phyloP scores from a whole-genome alignment of 2,329 filamentous ascomycete genomes.

The Dactylellina drechsleri region DNA sequence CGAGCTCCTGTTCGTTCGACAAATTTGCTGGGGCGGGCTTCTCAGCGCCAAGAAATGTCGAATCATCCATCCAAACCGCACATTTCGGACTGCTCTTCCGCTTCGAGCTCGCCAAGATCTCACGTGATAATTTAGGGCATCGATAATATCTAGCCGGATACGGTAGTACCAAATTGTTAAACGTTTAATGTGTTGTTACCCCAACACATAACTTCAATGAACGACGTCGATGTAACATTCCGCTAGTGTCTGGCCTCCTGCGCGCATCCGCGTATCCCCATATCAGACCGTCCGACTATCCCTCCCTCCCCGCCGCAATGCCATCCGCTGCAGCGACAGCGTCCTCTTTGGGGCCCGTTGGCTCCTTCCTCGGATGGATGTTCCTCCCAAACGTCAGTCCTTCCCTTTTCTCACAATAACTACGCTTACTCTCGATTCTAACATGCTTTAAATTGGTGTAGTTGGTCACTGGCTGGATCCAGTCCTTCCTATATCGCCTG shows the following conservation, averaged over 20 bases:
- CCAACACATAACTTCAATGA: conserved; percentile 21
- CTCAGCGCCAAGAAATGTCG: conserved; percentile 47
- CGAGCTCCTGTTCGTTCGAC: conserved; percentile 32
- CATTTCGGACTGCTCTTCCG: conserved; percentile 51
- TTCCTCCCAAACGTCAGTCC: conserved; percentile 47
- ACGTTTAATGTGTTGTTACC: conserved; percentile 22
- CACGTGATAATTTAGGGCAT: conserved; percentile 50
- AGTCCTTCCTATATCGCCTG: conserved; percentile 84
- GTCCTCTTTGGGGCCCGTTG: conserved; percentile 34
- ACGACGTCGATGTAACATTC: too few relatives aligned
- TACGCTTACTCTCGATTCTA: conserved; percentile 1
- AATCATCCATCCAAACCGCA: conserved; percentile 38
- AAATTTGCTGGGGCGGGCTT: conserved; percentile 54
- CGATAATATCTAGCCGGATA: conserved; percentile 21
- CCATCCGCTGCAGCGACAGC: neutral
- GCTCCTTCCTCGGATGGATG: conserved; percentile 51
- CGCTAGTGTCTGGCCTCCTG: too few relatives aligned
- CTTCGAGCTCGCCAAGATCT: conserved; percentile 1
- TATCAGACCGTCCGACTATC: too few relatives aligned
- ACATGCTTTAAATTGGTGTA: conserved; percentile 60
- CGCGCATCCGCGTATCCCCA: too few relatives aligned
- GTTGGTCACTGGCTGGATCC: conserved; percentile 80
- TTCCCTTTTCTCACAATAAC: neutral
- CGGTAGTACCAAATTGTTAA: neutral
- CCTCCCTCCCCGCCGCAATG: too few relatives aligned